These are phyloP conservation scores for Blastobotrys peoriensis DNA, from an alignment of 805 yeast species.

Conservation along the genomic window DNA sequence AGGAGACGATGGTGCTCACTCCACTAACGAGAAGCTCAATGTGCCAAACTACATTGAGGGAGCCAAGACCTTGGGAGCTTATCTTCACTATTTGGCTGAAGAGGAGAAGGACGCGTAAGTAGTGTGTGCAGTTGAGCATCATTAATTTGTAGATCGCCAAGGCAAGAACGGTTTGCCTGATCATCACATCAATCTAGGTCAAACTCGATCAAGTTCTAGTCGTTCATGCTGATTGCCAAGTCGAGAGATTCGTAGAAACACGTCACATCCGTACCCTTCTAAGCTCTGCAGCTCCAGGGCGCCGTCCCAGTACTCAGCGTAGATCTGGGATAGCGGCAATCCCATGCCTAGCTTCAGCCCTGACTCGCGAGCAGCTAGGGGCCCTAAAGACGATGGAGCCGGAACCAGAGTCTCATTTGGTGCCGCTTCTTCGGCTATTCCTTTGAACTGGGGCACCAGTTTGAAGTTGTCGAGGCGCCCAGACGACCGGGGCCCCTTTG, in stretches of 20 bases:
- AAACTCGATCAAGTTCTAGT: slow-evolving; percentile 68
- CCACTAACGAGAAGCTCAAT: slow-evolving; percentile 92
- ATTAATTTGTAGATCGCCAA: no score
- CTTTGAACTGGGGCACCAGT: slow-evolving; percentile 29
- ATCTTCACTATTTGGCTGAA: slow-evolving; percentile 76
- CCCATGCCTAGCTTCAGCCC: slow-evolving; percentile 79
- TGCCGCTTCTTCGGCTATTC: slow-evolving; percentile 26
- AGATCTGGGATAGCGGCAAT: slow-evolving; percentile 85
- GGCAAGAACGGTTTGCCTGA: no score
- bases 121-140: no score
- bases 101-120: slow-evolving; percentile 25
- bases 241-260: slow-evolving; percentile 70
- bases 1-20: slow-evolving; percentile 99
- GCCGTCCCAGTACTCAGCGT: slow-evolving; percentile 97
- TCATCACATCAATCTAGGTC: slow-evolving; percentile 6
- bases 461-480: slow-evolving; percentile 26
- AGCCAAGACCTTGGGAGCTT: slow-evolving; percentile 87
- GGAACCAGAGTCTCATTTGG: slow-evolving; percentile 8
- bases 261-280: slow-evolving; percentile 91
- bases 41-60: slow-evolving; percentile 88
- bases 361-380: slow-evolving; percentile 66
- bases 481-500: slow-evolving; percentile 32
- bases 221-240: slow-evolving; percentile 62
- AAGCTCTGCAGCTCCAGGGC: slow-evolving; percentile 72
- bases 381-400: slow-evolving; percentile 46